Percentiles rank a stretch among this genome's conserved stretches.
These are phyloP conservation scores for Saturnispora mendoncae DNA, from an alignment of 805 yeast genomes.

Conservation along the genomic window DNA sequence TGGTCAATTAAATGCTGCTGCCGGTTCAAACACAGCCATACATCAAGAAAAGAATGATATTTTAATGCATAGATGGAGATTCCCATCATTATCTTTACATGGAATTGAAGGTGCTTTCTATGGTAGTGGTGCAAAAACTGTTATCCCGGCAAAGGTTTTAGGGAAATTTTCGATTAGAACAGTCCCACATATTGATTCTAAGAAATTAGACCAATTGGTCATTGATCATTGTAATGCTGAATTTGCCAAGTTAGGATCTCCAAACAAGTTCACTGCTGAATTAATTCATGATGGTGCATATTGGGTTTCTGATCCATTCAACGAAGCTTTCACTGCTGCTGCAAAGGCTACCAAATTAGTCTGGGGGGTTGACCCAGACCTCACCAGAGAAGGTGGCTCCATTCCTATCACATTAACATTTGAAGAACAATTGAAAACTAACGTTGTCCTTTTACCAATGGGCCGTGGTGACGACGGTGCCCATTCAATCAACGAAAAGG, in stretches of 20 bases:
- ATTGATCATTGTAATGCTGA: slow-evolving; percentile 56
- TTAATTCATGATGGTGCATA: slow-evolving; percentile 91
- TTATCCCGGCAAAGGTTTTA: slow-evolving; percentile 85
- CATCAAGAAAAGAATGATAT: slow-evolving; percentile 74
- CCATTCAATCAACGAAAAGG: slow-evolving; percentile 93
- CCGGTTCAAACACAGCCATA: slow-evolving; percentile 80
- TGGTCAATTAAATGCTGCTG: slow-evolving; percentile 76
- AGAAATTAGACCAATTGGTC: slow-evolving; percentile 70
- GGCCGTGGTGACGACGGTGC: slow-evolving; percentile 99
- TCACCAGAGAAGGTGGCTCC: slow-evolving; percentile 98
- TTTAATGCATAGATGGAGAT: slow-evolving; percentile 98
- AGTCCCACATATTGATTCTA: slow-evolving; percentile 85
- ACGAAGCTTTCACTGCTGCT: slow-evolving; percentile 90
- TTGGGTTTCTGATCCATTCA: slow-evolving; percentile 93
- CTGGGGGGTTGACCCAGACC: slow-evolving; percentile 92
- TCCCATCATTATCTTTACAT: slow-evolving; percentile 89
- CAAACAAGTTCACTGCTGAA: slow-evolving; percentile 64
- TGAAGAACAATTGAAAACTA: slow-evolving; percentile 77
- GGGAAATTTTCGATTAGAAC: slow-evolving; percentile 98
- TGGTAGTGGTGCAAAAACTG: slow-evolving; percentile 95
- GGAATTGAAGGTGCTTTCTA: slow-evolving; percentile 98
- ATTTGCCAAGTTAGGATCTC: slow-evolving; percentile 63
- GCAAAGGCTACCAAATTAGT: slow-evolving; percentile 88
- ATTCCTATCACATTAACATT: slow-evolving; percentile 95
- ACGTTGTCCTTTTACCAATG: slow-evolving; percentile 87